A percentile compares a stretch with the other conserved stretches of the same genome.
Conservation (phyloP, 805 yeast species). For the Nakazawaea holstii region DNA sequence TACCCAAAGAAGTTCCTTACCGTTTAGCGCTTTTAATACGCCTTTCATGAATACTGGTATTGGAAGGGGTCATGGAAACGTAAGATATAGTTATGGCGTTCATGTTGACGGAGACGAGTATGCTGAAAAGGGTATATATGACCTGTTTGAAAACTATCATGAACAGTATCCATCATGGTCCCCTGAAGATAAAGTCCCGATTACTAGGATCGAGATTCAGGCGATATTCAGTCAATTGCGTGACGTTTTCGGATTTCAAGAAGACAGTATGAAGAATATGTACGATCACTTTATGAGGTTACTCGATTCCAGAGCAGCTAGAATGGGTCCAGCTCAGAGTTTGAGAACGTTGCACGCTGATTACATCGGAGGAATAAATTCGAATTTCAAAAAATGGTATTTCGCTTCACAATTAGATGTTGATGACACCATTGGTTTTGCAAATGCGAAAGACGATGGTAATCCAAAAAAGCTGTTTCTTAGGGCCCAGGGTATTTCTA, state of each 20-base stretch:
- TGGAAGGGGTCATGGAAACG: slow-evolving; percentile 24
- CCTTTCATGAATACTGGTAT: slow-evolving; percentile 36
- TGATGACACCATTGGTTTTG: slow-evolving; percentile 41
- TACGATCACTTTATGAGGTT: slow-evolving; percentile 54
- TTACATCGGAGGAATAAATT: slow-evolving; percentile 64
- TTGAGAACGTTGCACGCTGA: slow-evolving; percentile 62
- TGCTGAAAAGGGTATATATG: slow-evolving; percentile 35
- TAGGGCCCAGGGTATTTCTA: slow-evolving; percentile 7
- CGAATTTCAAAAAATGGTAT: slow-evolving; percentile 73
- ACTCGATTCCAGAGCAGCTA: slow-evolving; percentile 63
- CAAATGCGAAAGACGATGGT: slow-evolving; percentile 22
- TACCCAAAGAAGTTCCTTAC: slow-evolving; percentile 10
- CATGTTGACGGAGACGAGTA: slow-evolving; percentile 28
- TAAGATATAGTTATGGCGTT: slow-evolving; percentile 17
- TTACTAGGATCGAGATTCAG: slow-evolving; percentile 49
- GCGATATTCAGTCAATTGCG: slow-evolving; percentile 47
- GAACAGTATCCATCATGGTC: slow-evolving; percentile 57
- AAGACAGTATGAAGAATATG: slow-evolving; percentile 60
- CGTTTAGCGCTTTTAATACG: slow-evolving; percentile 38
- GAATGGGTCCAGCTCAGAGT: slow-evolving; percentile 54
- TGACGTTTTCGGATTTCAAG: slow-evolving; percentile 62
- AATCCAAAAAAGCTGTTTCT: slow-evolving; percentile 15
- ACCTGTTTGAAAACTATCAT: slow-evolving; percentile 35
- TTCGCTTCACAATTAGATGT: slow-evolving; percentile 68
- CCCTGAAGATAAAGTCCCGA: slow-evolving; percentile 36